phyloP scores from a whole-genome alignment of 129 eudicot genomes.

The Pittosporum tobira region DNA sequence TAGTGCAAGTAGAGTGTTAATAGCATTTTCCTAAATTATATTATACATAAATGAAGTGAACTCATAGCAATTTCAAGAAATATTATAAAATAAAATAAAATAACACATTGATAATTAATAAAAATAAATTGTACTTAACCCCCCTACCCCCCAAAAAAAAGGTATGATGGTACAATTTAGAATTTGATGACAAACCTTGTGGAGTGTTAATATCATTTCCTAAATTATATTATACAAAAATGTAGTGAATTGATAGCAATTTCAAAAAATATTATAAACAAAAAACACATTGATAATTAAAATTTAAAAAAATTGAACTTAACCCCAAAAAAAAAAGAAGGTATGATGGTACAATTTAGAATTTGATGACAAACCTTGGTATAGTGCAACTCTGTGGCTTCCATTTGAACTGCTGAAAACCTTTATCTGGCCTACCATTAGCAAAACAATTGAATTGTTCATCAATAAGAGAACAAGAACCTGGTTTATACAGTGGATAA shows the following conservation, averaged over 20 bases:
- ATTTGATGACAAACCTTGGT: slow-evolving; percentile 40
- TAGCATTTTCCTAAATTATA: too few species aligned
- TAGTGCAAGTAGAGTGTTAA: too few species aligned
- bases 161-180: background rate
- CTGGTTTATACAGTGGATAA: slow-evolving; percentile 59
- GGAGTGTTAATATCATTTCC: too few species aligned
- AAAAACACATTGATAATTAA: background rate
- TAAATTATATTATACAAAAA: too few species aligned
- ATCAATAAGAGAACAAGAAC: slow-evolving; percentile 65
- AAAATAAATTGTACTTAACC: background rate
- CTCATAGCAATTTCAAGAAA: too few species aligned
- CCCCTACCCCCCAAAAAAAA: too few species aligned
- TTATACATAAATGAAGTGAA: too few species aligned
- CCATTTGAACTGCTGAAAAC: slow-evolving; percentile 50
- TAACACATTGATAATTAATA: background rate
- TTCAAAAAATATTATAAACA: background rate
- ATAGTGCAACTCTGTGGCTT: slow-evolving; percentile 58
- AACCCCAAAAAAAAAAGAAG: too few species aligned
- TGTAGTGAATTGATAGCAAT: too few species aligned
- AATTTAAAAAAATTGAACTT: too few species aligned
- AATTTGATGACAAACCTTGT: slow-evolving; percentile 30
- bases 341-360: background rate
- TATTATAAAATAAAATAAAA: background rate
- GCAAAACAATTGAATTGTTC: slow-evolving; percentile 51
- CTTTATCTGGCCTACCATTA: slow-evolving; percentile 65